These are phyloP conservation scores for Mesotaenium endlicherianum DNA, from an alignment of 139 green algal genomes.

Conservation along the genomic window DNA sequence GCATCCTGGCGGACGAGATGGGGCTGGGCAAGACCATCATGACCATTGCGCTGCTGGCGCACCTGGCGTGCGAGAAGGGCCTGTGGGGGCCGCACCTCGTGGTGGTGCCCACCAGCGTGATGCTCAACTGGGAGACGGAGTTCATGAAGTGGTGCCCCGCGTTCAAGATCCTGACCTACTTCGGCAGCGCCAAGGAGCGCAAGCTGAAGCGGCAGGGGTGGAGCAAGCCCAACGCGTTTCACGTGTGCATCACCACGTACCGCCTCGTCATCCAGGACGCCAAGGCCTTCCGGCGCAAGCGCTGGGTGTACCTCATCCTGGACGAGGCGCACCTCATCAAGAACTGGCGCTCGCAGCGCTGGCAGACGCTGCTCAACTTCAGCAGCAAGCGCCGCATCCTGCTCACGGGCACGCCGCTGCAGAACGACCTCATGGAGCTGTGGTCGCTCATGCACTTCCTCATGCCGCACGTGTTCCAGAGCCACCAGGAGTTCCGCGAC, in stretches of 20 bases:
- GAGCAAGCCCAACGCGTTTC: conserved; percentile 96
- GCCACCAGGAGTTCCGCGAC: conserved; percentile 83
- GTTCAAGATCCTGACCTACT: conserved; percentile 99
- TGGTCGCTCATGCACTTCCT: conserved; percentile 98
- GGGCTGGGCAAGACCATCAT: conserved; percentile 94
- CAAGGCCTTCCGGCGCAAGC: conserved; percentile 94
- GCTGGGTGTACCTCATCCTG: conserved; percentile 97
- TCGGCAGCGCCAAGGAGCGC: conserved; percentile 77
- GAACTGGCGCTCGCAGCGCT: conserved; percentile 97
- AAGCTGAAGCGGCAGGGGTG: conserved; percentile 93
- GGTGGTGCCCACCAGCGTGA: conserved; percentile 84
- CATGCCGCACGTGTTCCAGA: conserved; percentile 81
- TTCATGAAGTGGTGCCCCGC: conserved; percentile 98
- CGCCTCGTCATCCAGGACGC: conserved; percentile 89
- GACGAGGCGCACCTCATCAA: conserved; percentile 99
- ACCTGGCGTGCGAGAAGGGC: conserved; percentile 84
- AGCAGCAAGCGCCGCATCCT: conserved; percentile 90
- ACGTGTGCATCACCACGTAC: conserved; percentile 99
- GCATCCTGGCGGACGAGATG: conserved; percentile 93
- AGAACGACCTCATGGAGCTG: conserved; percentile 99
- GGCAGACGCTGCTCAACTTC: conserved; percentile 97
- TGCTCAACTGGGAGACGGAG: conserved; percentile 99
- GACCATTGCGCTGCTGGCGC: conserved; percentile 89
- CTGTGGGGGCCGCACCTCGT: conserved; percentile 90
- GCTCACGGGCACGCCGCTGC: conserved; percentile 89